Percentiles rank a stretch among this genome's conserved stretches.
These are phyloP conservation scores for Tylopilus felleus DNA, from an alignment of 768 basidiomycete species.

Conservation along the genomic window DNA sequence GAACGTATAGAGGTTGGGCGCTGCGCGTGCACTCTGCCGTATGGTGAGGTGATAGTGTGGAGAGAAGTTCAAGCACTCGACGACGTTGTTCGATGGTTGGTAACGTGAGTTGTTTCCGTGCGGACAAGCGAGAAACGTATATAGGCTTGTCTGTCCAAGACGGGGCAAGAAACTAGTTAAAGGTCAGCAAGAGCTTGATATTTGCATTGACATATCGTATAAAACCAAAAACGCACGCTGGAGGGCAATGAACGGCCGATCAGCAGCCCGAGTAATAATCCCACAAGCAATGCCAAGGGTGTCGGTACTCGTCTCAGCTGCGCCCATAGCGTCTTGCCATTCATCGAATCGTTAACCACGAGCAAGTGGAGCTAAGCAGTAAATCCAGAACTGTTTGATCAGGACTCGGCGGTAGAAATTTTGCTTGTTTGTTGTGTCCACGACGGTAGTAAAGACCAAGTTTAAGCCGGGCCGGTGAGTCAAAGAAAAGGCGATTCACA, in stretches of 20 bases:
- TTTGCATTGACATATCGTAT: not conserved
- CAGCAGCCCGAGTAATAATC: slow-evolving; percentile 58
- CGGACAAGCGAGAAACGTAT: slow-evolving; percentile 45
- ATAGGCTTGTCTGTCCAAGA: slow-evolving; percentile 57
- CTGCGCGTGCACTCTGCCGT: slow-evolving; percentile 88
- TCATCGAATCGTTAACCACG: slow-evolving; percentile 20
- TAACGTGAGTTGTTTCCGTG: slow-evolving; percentile 61
- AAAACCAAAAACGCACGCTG: slow-evolving; percentile 23
- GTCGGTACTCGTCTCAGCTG: slow-evolving; percentile 50
- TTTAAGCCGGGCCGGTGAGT: not conserved
- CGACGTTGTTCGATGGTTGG: slow-evolving; percentile 83
- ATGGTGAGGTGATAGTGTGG: slow-evolving; percentile 85
- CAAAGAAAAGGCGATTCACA: not conserved
- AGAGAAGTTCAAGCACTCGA: slow-evolving; percentile 83
- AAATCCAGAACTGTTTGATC: not conserved
- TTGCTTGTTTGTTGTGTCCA: not conserved
- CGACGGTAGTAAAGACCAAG: not conserved
- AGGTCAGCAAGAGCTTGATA: not conserved
- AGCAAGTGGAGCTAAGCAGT: not conserved
- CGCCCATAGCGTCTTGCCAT: slow-evolving; percentile 22
- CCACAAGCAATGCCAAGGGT: slow-evolving; percentile 54
- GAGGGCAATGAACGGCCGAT: slow-evolving; percentile 48
- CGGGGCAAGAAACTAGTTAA: slow-evolving; percentile 25
- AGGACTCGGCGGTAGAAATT: not conserved
- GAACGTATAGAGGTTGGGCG: slow-evolving; percentile 78